Evolutionary conservation across 345 rosid genomes (phyloP).

Genomic region (Xanthoceras sorbifolium): DNA sequence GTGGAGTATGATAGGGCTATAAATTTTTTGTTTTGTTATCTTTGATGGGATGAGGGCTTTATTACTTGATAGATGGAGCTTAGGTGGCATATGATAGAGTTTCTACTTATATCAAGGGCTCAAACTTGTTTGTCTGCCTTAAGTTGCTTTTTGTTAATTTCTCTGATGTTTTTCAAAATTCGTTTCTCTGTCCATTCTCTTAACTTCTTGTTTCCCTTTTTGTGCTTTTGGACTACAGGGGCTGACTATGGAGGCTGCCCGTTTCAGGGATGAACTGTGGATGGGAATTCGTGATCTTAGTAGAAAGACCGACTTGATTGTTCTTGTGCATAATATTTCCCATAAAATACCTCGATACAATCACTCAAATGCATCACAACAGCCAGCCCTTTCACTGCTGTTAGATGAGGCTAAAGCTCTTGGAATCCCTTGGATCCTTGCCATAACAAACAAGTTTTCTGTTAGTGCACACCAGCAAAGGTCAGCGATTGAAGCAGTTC

Average conservation of each 20-base stretch:
- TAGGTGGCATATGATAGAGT: background rate
- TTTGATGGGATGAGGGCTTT: background rate
- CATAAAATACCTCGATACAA: constrained; percentile 80
- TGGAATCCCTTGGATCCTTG: constrained; percentile 96
- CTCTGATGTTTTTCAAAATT: background rate
- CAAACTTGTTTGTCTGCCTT: background rate
- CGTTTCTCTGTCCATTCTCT: background rate
- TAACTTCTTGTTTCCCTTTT: background rate
- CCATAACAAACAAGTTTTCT: constrained; percentile 93
- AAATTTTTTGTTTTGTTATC: background rate
- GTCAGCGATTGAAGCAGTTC: constrained; percentile 68
- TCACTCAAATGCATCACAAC: constrained; percentile 43
- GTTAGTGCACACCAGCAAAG: constrained; percentile 97
- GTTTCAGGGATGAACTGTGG: constrained; percentile 92
- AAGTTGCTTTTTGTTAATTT: background rate
- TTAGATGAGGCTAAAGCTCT: constrained; percentile 90
- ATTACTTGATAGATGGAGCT: background rate
- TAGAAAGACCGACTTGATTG: constrained; percentile 77
- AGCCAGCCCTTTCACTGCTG: constrained; percentile 79
- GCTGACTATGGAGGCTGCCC: constrained; percentile 61
- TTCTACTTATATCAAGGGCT: background rate
- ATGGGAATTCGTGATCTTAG: constrained; percentile 75
- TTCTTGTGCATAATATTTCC: constrained; percentile 92
- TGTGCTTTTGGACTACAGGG: constrained; percentile 48
- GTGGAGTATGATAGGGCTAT: background rate